Evolutionary conservation across 1,284 basidiomycete species (phyloP).

Genomic region (Sanghuangporus baumii): DNA sequence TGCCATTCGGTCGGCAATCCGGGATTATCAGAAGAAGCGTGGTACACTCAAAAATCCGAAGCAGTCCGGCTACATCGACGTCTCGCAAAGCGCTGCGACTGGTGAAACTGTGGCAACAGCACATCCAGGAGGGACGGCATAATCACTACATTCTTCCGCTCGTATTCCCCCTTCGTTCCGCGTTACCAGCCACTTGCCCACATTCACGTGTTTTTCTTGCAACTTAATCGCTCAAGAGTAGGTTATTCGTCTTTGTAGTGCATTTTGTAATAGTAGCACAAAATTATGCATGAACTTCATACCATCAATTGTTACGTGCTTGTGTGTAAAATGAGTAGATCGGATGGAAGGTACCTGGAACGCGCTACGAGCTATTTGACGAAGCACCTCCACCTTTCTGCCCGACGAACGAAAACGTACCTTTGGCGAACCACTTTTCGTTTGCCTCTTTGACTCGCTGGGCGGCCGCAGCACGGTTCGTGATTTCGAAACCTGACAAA

Average conservation of each 20-base stretch:
- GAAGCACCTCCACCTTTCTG: constrained; percentile 49
- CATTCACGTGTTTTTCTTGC: background rate
- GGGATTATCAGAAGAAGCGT: constrained; percentile 85
- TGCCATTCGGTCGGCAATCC: constrained; percentile 93
- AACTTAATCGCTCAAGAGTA: background rate
- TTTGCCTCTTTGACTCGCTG: constrained; percentile 88
- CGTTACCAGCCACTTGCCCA: background rate
- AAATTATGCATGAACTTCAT: background rate
- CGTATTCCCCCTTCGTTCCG: background rate
- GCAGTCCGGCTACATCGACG: constrained; percentile 68
- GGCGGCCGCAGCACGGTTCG: constrained; percentile 74
- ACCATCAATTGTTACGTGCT: no score
- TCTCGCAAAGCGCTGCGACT: constrained; percentile 62
- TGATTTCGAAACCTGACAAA: constrained; percentile 74
- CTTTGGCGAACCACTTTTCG: constrained; percentile 86
- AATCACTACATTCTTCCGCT: constrained; percentile 6
- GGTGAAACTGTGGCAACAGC: constrained; percentile 63
- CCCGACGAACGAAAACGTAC: constrained; percentile 77
- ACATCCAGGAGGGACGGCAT: constrained; percentile 39
- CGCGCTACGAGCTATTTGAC: background rate
- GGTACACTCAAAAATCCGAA: constrained; percentile 45
- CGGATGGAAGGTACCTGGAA: background rate
- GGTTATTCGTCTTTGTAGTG: constrained; percentile 1
- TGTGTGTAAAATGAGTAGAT: no score
- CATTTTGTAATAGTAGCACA: constrained; percentile 5